Conservation (phyloP, 73 alveolate genomes). For the Stentor roeselii region DNA sequence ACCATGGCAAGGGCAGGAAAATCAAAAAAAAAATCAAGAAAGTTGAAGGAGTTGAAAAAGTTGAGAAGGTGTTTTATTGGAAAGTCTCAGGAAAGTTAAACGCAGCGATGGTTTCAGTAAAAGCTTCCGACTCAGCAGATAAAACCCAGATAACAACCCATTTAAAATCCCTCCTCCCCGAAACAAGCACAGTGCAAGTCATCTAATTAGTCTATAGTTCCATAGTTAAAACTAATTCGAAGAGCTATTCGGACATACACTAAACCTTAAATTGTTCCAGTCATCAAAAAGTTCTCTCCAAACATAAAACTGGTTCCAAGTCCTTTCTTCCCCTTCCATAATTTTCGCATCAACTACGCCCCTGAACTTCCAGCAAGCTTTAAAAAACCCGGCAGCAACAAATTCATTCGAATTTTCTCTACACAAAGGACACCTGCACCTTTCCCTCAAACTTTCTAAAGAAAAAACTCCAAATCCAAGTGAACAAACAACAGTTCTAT, state of each 20-base stretch:
- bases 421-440: not conserved
- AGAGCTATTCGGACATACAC: not conserved
- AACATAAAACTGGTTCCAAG: not conserved
- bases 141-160: too few relatives aligned
- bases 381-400: not conserved
- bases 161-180: too few relatives aligned
- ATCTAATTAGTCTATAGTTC: too few relatives aligned
- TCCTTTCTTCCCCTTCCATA: not conserved
- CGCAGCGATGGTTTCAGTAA: constrained; percentile 27
- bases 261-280: not conserved
- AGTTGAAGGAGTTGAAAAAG: constrained; percentile 50
- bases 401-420: not conserved
- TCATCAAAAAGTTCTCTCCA: not conserved
- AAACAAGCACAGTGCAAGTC: too few relatives aligned
- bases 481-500: not conserved
- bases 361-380: not conserved
- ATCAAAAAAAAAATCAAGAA: constrained; percentile 50
- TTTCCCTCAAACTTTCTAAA: not conserved
- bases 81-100: constrained; percentile 35
- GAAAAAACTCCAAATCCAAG: not conserved
- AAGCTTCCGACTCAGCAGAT: too few relatives aligned
- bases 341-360: not conserved
- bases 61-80: constrained; percentile 35
- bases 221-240: too few relatives aligned
- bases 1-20: constrained; percentile 47